Evolutionary conservation across 257 asterid species (phyloP).

Genomic region (Przewalskia tangutica): DNA sequence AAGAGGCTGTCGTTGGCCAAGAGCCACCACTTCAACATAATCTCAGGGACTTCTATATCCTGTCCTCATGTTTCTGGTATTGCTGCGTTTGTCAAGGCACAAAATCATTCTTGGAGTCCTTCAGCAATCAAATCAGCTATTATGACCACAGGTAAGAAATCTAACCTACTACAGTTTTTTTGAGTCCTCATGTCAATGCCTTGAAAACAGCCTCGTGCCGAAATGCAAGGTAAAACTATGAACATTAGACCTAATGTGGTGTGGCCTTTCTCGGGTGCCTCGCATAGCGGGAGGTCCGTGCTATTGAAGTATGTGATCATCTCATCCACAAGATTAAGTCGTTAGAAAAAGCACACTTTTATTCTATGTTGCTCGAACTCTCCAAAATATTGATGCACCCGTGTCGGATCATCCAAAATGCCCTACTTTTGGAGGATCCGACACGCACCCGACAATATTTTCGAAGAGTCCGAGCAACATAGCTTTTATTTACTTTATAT

Average conservation of each 20-base stretch:
- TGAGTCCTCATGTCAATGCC: background rate
- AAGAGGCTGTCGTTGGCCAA: conserved; percentile 18
- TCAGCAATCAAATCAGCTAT: conserved; percentile 74
- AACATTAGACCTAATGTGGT: background rate
- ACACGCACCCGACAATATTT: background rate
- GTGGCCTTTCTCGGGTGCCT: background rate
- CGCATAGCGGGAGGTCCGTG: no score
- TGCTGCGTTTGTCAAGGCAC: conserved; percentile 55
- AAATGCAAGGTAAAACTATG: background rate
- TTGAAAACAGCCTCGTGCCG: background rate
- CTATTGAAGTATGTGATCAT: no score
- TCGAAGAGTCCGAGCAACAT: no score
- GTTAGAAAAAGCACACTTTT: no score
- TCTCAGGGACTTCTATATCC: conserved; percentile 88
- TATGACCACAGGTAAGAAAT: conserved; percentile 62
- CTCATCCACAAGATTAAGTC: no score
- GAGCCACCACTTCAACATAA: conserved; percentile 31
- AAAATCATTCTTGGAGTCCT: conserved; percentile 50
- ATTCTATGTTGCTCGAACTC: no score
- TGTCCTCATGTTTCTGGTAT: conserved; percentile 77
- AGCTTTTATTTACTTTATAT: no score
- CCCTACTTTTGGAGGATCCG: no score
- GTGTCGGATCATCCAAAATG: no score
- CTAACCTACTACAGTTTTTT: background rate
- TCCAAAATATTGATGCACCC: no score